phyloP scores from a whole-genome alignment of 352 stramenopile genomes.

The Phytophthora vignae region DNA sequence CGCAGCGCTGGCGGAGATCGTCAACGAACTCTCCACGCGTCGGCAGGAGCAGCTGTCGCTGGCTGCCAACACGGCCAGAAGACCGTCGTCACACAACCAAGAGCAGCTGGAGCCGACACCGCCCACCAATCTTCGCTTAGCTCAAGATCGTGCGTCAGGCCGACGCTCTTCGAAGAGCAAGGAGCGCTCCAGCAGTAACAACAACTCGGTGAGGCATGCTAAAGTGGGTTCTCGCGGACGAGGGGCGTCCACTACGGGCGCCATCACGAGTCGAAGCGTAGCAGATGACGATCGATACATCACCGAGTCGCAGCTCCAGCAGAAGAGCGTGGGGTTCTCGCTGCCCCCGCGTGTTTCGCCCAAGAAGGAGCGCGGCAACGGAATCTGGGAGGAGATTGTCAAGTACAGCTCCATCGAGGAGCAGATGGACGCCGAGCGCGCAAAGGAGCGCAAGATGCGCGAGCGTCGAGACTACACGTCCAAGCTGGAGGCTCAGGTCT shows the following conservation, averaged over 20 bases:
- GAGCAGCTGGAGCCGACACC: constrained; percentile 32
- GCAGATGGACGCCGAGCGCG: constrained; percentile 55
- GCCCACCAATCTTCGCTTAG: not conserved
- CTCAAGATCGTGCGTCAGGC: constrained; percentile 15
- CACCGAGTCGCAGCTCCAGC: constrained; percentile 74
- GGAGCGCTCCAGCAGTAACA: constrained; percentile 16
- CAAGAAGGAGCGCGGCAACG: constrained; percentile 80
- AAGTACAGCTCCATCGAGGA: constrained; percentile 82
- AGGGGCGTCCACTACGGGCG: not conserved
- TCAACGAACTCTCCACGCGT: constrained; percentile 46
- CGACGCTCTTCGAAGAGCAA: constrained; percentile 37
- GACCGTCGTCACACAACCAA: constrained; percentile 20
- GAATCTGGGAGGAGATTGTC: constrained; percentile 88
- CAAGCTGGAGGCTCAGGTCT: constrained; percentile 65
- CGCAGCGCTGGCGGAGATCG: constrained; percentile 47
- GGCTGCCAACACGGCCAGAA: constrained; percentile 12
- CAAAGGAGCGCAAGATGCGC: constrained; percentile 43
- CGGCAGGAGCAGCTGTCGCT: constrained; percentile 49
- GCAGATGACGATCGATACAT: constrained; percentile 68
- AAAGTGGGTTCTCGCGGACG: constrained; percentile 9
- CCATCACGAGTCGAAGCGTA: constrained; percentile 5
- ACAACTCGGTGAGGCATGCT: constrained; percentile 12
- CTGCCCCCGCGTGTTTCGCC: constrained; percentile 68
- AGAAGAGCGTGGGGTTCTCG: constrained; percentile 71
- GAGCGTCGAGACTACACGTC: constrained; percentile 49